These are phyloP conservation scores for Penicillium canariense DNA, from an alignment of 495 filamentous ascomycete genomes.

Conservation along the genomic window DNA sequence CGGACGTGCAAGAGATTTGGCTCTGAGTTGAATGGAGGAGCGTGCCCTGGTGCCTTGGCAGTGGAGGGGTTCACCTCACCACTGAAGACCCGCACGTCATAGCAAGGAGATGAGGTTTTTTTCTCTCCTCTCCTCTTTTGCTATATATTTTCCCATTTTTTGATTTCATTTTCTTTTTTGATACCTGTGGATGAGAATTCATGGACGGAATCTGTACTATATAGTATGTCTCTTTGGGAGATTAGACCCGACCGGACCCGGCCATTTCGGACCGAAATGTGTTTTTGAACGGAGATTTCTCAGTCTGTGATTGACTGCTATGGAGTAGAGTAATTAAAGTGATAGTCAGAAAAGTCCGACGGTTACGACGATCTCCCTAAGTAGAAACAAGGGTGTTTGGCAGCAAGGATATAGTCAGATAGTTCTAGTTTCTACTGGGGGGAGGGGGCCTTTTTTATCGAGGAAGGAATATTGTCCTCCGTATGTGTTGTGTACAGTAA, in stretches of 20 bases:
- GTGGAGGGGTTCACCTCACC: not conserved
- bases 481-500: too few species aligned
- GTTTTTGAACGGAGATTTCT: not conserved
- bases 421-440: too few species aligned
- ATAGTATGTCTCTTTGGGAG: constrained; percentile 1
- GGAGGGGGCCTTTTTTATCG: too few species aligned
- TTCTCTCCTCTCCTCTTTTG: not conserved
- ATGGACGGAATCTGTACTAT: constrained; percentile 2
- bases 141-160: not conserved
- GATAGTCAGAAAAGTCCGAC: too few species aligned
- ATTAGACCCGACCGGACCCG: not conserved
- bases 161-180: not conserved
- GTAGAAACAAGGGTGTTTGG: too few species aligned
- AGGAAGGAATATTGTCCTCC: too few species aligned
- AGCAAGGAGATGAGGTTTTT: not conserved
- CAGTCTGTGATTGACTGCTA: not conserved
- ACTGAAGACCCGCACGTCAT: not conserved
- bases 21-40: not conserved
- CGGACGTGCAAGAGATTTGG: not conserved
- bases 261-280: not conserved
- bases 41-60: not conserved
- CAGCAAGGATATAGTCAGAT: too few species aligned
- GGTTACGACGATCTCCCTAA: too few species aligned
- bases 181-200: not conserved
- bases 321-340: not conserved